Evolutionary conservation across 148 eudicot species (phyloP).

Genomic region (Fagopyrum tataricum): DNA sequence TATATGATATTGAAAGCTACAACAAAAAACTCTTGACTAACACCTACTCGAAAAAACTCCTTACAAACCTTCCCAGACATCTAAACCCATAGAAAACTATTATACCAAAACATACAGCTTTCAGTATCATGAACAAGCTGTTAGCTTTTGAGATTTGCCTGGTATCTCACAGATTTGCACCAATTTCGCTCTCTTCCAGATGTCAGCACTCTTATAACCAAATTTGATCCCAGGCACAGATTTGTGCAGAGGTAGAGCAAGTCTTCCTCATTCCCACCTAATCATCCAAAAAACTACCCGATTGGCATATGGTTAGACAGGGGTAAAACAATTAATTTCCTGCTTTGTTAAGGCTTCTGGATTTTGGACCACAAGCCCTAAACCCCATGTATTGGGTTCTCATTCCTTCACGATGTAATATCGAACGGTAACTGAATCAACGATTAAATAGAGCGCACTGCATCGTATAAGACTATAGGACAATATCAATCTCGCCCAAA

Average conservation of each 20-base stretch:
- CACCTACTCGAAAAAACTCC: too few species aligned
- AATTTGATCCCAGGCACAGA: neutral
- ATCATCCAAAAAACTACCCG: neutral
- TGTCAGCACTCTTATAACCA: neutral
- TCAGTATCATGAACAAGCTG: too few species aligned
- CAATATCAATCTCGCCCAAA: neutral
- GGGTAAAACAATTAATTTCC: neutral
- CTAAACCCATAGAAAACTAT: too few species aligned
- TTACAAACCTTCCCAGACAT: too few species aligned
- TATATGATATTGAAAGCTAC: too few species aligned
- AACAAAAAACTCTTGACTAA: too few species aligned
- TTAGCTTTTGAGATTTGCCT: neutral
- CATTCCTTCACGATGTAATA: neutral
- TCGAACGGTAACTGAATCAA: neutral
- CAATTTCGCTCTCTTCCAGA: neutral
- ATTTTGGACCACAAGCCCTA: neutral
- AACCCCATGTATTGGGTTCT: neutral
- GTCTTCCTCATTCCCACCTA: neutral
- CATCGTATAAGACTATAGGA: neutral
- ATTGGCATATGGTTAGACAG: neutral
- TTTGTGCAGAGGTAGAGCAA: neutral
- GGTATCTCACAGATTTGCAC: neutral
- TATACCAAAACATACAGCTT: too few species aligned
- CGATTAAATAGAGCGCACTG: neutral
- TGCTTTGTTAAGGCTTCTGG: neutral